phyloP scores from a whole-genome alignment of 805 yeast species.

The Monosporozyma aquatica region DNA sequence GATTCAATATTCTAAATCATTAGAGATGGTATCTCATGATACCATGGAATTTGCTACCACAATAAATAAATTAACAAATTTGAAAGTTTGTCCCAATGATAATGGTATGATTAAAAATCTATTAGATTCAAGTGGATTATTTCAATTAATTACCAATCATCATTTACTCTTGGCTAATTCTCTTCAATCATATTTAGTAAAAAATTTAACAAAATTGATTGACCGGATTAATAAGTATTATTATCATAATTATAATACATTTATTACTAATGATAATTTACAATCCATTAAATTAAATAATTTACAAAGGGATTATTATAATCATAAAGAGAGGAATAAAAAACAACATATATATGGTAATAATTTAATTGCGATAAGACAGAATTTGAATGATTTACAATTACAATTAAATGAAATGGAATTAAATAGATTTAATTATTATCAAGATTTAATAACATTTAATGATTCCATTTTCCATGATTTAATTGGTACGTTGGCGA shows the following conservation, averaged over 20 bases:
- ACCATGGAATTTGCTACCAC: constrained; percentile 67
- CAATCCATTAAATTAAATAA: constrained; percentile 32
- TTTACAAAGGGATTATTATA: background rate
- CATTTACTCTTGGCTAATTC: constrained; percentile 54
- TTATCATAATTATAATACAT: background rate
- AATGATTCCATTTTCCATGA: constrained; percentile 53
- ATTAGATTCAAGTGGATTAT: constrained; percentile 66
- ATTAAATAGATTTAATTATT: constrained; percentile 62
- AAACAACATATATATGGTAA: background rate
- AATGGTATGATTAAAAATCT: constrained; percentile 46
- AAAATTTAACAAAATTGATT: constrained; percentile 41
- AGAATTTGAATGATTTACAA: constrained; percentile 58
- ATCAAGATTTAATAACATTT: constrained; percentile 50
- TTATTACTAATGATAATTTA: background rate
- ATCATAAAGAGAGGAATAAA: background rate
- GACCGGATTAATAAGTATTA: constrained; percentile 31
- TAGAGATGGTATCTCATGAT: constrained; percentile 35
- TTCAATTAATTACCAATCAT: constrained; percentile 67
- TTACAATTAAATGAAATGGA: constrained; percentile 73
- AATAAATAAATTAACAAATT: constrained; percentile 52
- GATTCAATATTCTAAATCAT: constrained; percentile 38
- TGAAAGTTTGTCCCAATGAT: constrained; percentile 49
- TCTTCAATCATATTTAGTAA: constrained; percentile 44
- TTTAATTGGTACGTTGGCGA: constrained; percentile 47
- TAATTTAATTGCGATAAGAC: constrained; percentile 50